A percentile compares a stretch with the other conserved stretches of the same genome.
These are phyloP conservation scores for Fusarium foetens DNA, from an alignment of 2,329 filamentous ascomycete genomes.

Conservation along the genomic window DNA sequence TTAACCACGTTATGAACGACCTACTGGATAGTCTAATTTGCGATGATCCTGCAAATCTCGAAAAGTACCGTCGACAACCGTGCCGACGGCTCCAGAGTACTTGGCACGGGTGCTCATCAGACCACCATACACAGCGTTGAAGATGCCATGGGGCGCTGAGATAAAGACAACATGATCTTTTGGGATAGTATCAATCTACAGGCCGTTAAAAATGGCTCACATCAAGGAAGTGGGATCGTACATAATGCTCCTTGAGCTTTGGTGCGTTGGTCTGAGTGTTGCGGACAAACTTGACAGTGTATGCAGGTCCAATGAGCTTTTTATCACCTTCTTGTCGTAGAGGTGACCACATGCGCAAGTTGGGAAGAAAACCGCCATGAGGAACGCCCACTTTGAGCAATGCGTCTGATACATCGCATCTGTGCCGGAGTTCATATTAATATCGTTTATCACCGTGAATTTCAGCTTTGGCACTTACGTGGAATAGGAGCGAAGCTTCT, in stretches of 20 bases:
- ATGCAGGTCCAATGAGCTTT: neutral
- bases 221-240: neutral
- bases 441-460: accelerated
- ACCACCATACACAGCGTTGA: slow-evolving; percentile 30
- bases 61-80: slow-evolving; percentile 18
- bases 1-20: accelerated
- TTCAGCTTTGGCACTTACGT: neutral
- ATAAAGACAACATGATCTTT: slow-evolving; percentile 21
- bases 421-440: accelerated
- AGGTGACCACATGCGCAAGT: slow-evolving; percentile 1
- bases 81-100: slow-evolving; percentile 5
- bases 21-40: slow-evolving; percentile 13
- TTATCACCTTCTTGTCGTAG: neutral
- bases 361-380: neutral
- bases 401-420: neutral
- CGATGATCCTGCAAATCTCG: slow-evolving; percentile 33
- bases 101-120: slow-evolving; percentile 27
- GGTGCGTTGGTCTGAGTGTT: neutral
- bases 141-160: slow-evolving; percentile 4
- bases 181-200: neutral
- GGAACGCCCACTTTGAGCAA: neutral
- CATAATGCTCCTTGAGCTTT: neutral
- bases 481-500: neutral
- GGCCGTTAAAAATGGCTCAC: accelerated
- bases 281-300: neutral